These are phyloP conservation scores for Ramalina intermedia DNA, from an alignment of 495 filamentous ascomycete species.

Conservation along the genomic window DNA sequence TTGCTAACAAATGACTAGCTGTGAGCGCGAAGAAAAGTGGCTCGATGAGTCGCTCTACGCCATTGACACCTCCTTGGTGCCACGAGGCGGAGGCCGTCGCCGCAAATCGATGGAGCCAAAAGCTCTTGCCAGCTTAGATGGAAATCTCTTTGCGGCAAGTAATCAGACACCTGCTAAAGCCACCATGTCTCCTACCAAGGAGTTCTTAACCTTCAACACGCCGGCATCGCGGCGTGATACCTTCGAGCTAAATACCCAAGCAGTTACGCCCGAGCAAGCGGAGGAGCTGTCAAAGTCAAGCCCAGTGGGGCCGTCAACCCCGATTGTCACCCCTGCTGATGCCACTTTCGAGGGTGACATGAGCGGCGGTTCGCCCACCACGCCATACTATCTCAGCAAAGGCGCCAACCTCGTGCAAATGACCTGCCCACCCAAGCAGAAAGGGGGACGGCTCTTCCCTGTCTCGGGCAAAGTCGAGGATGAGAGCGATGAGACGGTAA, in stretches of 20 bases:
- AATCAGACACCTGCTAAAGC: conserved; percentile 17
- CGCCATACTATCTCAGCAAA: conserved; percentile 42
- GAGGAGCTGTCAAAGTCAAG: conserved; percentile 14
- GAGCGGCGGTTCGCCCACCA: conserved; percentile 36
- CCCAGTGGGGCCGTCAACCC: conserved; percentile 4
- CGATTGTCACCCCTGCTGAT: conserved; percentile 10
- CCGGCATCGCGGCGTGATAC: conserved; percentile 34
- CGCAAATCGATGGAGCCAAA: conserved; percentile 88
- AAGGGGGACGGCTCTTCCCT: conserved; percentile 30
- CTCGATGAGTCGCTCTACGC: conserved; percentile 53
- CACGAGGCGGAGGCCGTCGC: conserved; percentile 61
- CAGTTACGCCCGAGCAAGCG: conserved; percentile 5
- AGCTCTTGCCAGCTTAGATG: conserved; percentile 58
- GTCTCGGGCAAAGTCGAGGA: conserved; percentile 18
- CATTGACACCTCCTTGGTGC: conserved; percentile 55
- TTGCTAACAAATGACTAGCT: conserved; percentile 34
- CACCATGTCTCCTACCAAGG: conserved; percentile 19
- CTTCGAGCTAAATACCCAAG: conserved; percentile 24
- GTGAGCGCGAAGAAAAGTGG: conserved; percentile 67
- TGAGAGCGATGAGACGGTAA: conserved; percentile 32
- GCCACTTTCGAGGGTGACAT: conserved; percentile 25
- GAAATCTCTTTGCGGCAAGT: conserved; percentile 37
- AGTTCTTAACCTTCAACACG: conserved; percentile 29
- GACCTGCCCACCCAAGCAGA: conserved; percentile 60
- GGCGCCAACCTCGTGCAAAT: conserved; percentile 44